Conservation (phyloP, 192 early-diverging fungal species). For the Coemansia sp. region DNA sequence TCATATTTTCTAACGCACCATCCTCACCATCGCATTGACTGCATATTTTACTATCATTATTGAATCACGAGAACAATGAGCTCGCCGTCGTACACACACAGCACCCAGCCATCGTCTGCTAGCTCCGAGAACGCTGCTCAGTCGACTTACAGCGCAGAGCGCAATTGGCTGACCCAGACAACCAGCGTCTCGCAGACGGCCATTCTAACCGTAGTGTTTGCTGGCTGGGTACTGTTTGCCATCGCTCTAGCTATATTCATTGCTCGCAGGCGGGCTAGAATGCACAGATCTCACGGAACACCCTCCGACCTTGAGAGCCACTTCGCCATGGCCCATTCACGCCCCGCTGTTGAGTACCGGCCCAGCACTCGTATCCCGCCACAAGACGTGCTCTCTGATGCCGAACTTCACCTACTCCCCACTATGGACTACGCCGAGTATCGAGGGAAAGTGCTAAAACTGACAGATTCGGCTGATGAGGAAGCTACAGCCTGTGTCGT, state of each 20-base stretch:
- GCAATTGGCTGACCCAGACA: not conserved
- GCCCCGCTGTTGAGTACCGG: slow-evolving; percentile 6
- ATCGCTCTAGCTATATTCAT: slow-evolving; percentile 6
- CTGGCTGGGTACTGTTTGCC: slow-evolving; percentile 13
- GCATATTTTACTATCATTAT: not conserved
- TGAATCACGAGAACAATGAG: not conserved
- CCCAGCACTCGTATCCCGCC: not conserved
- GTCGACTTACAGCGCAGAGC: not conserved
- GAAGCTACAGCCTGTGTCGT: slow-evolving; percentile 15
- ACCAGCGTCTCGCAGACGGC: slow-evolving; percentile 17
- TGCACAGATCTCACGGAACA: not conserved
- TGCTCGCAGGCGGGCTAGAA: slow-evolving; percentile 7
- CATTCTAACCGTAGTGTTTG: slow-evolving; percentile 24
- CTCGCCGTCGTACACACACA: not conserved
- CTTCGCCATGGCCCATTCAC: not conserved
- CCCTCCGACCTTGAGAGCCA: slow-evolving; percentile 11
- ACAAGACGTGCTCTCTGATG: slow-evolving; percentile 10
- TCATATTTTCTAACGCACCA: not conserved
- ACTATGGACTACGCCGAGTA: slow-evolving; percentile 9
- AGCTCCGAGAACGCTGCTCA: not conserved
- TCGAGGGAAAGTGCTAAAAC: not conserved
- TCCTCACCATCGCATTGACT: not conserved
- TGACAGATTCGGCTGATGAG: not conserved
- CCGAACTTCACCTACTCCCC: slow-evolving; percentile 20
- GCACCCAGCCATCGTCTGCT: not conserved